Evolutionary conservation across 108 stramenopile genomes (phyloP), one percentile per base, ranked within the genome.

Genomic region (Pseudonitzschia delicatissima): DNA sequence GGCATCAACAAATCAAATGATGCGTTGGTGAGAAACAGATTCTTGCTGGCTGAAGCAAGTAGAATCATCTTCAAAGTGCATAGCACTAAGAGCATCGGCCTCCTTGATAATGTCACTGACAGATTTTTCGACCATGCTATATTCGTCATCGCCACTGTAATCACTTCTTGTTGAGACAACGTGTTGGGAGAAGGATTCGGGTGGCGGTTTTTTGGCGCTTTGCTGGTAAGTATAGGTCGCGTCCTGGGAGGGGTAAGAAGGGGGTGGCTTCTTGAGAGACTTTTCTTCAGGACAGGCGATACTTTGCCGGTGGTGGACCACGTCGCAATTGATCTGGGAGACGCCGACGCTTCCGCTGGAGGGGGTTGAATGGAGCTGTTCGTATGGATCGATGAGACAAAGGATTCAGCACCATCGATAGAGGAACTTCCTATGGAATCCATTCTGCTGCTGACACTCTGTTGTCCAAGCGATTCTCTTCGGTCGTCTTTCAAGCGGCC

Each of bases 371-470:
- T 17, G 8, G 53, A 55, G 31, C 31, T 33, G 13, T 34, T 55
- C 39, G 34, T 26, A 61, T 15, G 18, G 25, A 33, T 27, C 37
- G 45, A 34, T 23, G 11, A 58, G 12, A 12, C 31, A 23, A 29
- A 13, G 18, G 32, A 58, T 12, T 29, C 57, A 33, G 27, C 29
- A 28, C 31, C 29, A 25, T 4, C 13, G 28, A 48, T 31, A 11
- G 45, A 49, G 28, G 63, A 45, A 18, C 29, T 61, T 33, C 34
- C 60, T 8, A 61, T n/a, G n/a, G 60, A 61, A 40, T 25, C 39
- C 60, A 61, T 61, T 26, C 23, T 33, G 13, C 60, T 61, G 26
- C 13, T 27, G 39, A 61, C 21, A 20, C 60, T 61, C 7, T 61
- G 36, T 42, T 42, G 60, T 5, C 25, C 60, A 21, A 36, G 37